Base-by-base conservation (phyloP, 495 filamentous ascomycete genomes). In the Penicillium egyptiacum region DNA sequence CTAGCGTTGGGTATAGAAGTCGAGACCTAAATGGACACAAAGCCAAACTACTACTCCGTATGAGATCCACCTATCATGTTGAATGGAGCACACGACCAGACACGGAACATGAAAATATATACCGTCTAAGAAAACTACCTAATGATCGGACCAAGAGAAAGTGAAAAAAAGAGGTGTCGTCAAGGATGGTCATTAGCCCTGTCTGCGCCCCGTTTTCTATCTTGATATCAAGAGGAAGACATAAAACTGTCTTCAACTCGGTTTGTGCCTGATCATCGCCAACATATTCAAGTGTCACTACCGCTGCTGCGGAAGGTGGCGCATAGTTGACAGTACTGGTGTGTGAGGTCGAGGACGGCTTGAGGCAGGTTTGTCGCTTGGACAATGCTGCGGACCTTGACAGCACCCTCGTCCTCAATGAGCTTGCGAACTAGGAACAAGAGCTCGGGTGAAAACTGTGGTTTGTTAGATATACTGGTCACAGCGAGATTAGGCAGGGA, bases 331-430 rank as follows among this genome's bases (percentile, higher is more conserved):
- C 93, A 95, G 65, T 98, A 98, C 57, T 96, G 90, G 70, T 98
- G 92, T 37, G 95, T 98, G 50, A 98, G 79, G 67, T 98, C 93
- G 23, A 97, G 80, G 19, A 98, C 91, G 49, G 87, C 84, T 74
- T 97, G 94, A 31, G 94, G 91, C 48, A 97, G 78, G 69, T 87
- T 95, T 7, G 94, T 97, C 1, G 93, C 91, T 70, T 98, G 95
- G 25, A 98, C 90, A 59, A 98, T 96, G 64, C 92, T 96, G 62
- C 95, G 84, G 33, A 98, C 88, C 75, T 98, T 98, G 66, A 98
- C 91, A 20, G 93, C 95, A 48, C 94, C 95, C 71, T 98, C 95
- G 53, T 96, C 93, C 69, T 96, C 94, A 69, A 98, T 98, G 59
- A 98, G 79, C 60, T 88, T 92, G 59, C 94, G 87, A 52, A 98